These are phyloP conservation scores for Sporisorium graminicola DNA, from an alignment of 1,284 basidiomycete species.

Conservation along the genomic window DNA sequence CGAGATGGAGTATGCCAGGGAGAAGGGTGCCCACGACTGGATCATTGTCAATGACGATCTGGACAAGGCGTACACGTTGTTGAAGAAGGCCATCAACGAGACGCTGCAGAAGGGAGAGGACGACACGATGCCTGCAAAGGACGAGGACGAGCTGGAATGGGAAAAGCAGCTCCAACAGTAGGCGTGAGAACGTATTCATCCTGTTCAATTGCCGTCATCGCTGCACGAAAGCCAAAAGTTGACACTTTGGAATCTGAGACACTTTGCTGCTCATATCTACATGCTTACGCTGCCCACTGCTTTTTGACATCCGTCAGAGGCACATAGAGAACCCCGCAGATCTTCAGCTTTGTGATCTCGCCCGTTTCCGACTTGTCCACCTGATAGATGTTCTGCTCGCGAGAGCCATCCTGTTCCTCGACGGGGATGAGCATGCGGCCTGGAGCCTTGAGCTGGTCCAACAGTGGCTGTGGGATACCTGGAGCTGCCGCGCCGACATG, in stretches of 20 bases:
- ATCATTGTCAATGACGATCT: conserved; percentile 93
- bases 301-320: conserved; percentile 56
- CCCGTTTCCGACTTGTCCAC: conserved; percentile 77
- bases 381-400: conserved; percentile 56
- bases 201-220: background rate
- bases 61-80: conserved; percentile 80
- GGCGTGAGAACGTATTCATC: background rate
- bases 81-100: conserved; percentile 63
- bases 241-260: background rate
- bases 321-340: conserved; percentile 80
- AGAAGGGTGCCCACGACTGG: conserved; percentile 81
- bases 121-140: conserved; percentile 53
- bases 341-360: conserved; percentile 76
- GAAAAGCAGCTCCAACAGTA: conserved; percentile 15
- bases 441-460: conserved; percentile 81
- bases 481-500: conserved; percentile 90
- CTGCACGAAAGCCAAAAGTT: background rate
- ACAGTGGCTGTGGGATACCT: conserved; percentile 75
- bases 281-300: conserved; percentile 41
- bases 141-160: conserved; percentile 53
- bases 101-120: conserved; percentile 42
- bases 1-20: conserved; percentile 86
- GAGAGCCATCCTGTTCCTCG: conserved; percentile 72
- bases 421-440: conserved; percentile 96
- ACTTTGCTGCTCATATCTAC: background rate